Evolutionary conservation across 257 asterid genomes (phyloP).

Genomic region (Solanum clarkiae): DNA sequence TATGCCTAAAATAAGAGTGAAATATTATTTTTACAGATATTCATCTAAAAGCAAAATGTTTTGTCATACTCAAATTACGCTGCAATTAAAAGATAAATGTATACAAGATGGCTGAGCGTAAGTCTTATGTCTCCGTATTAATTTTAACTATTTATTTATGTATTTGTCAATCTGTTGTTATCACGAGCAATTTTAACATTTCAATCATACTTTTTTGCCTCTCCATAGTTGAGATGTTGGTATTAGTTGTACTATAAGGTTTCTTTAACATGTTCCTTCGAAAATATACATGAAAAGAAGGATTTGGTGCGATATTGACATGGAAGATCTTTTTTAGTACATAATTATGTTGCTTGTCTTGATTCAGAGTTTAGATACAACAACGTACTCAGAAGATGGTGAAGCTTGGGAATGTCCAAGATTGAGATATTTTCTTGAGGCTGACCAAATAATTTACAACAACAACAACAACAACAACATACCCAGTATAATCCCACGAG

Average conservation of each 20-base stretch:
- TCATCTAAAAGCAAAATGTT: too few species aligned
- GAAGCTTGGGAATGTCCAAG: neutral
- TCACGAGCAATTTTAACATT: neutral
- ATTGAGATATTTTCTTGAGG: neutral
- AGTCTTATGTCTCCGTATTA: constrained; percentile 10
- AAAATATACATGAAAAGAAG: neutral
- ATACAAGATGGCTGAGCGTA: constrained; percentile 9
- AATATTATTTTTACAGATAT: too few species aligned
- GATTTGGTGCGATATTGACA: neutral
- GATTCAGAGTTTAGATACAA: neutral
- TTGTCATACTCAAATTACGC: too few species aligned
- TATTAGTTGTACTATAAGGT: neutral
- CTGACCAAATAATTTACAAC: neutral
- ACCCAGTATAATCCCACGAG: too few species aligned
- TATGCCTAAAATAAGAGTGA: neutral
- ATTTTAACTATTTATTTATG: neutral
- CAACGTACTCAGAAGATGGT: neutral
- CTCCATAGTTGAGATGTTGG: neutral
- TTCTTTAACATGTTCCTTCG: neutral
- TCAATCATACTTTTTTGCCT: neutral
- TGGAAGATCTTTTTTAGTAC: neutral
- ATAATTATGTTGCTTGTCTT: neutral
- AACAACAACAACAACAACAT: too few species aligned
- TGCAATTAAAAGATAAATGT: too few species aligned
- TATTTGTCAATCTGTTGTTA: too few species aligned